phyloP scores from a whole-genome alignment of 768 basidiomycete genomes.

The Pulveroboletus sp. region DNA sequence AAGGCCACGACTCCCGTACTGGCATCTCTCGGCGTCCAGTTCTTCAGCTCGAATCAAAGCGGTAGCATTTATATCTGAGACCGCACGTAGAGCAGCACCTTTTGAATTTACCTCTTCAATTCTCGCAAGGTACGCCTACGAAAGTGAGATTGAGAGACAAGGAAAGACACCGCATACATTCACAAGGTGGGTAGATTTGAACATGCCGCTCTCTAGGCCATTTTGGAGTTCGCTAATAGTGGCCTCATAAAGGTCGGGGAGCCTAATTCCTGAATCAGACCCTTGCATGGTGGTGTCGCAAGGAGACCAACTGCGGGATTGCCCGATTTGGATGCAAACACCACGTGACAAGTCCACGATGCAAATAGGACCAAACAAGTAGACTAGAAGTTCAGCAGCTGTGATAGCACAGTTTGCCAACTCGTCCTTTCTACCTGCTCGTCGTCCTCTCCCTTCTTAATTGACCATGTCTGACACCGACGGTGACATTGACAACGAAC shows the following conservation, averaged over 20 bases:
- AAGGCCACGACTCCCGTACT: constrained; percentile 41
- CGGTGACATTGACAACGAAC: constrained; percentile 59
- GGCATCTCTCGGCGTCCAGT: constrained; percentile 47
- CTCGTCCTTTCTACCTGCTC: constrained; percentile 2
- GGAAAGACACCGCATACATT: constrained; percentile 36
- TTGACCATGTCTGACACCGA: constrained; percentile 46
- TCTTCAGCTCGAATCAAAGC: constrained; percentile 49
- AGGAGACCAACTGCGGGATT: constrained; percentile 2
- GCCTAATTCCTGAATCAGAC: neutral
- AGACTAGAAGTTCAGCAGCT: neutral
- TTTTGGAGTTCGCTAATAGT: constrained; percentile 50
- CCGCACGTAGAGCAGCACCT: constrained; percentile 52
- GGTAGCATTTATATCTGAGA: constrained; percentile 52
- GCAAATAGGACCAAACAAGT: constrained; percentile 21
- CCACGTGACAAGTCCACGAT: constrained; percentile 13
- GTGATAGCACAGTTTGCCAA: neutral
- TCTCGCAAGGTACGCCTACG: constrained; percentile 58
- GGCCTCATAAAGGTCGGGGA: constrained; percentile 59
- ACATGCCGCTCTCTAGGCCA: constrained; percentile 45
- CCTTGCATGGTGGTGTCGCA: neutral
- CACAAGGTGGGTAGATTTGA: constrained; percentile 58
- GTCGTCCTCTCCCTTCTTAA: neutral
- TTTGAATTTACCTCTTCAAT: constrained; percentile 66
- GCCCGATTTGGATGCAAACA: constrained; percentile 1
- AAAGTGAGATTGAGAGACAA: neutral